A percentile compares a stretch with the other conserved stretches of the same genome.
Conservation (phyloP, 805 yeast genomes). For the Teunomyces tritomae region DNA sequence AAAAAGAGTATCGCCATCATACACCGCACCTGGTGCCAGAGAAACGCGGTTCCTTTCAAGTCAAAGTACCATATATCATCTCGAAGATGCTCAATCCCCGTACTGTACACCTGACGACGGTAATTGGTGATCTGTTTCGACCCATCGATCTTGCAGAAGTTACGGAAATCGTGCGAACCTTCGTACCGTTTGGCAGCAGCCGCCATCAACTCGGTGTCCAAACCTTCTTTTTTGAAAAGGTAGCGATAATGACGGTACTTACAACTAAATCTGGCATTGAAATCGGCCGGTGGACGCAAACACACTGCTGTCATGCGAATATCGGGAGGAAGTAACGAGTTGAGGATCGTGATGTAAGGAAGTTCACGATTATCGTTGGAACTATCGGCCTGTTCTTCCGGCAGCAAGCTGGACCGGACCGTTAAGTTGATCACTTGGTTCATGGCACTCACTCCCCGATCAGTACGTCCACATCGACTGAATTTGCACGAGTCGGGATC, state of each 20-base stretch:
- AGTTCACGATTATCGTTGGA: slow-evolving; percentile 64
- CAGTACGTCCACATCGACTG: slow-evolving; percentile 93
- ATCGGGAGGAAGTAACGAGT: slow-evolving; percentile 76
- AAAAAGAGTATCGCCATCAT: slow-evolving; percentile 83
- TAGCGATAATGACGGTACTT: slow-evolving; percentile 82
- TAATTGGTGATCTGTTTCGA: slow-evolving; percentile 86
- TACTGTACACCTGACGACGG: slow-evolving; percentile 55
- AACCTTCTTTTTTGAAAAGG: slow-evolving; percentile 51
- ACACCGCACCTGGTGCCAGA: slow-evolving; percentile 98
- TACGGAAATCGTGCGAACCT: slow-evolving; percentile 89
- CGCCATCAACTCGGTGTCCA: slow-evolving; percentile 67
- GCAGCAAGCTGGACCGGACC: slow-evolving; percentile 65
- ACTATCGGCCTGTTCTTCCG: slow-evolving; percentile 60
- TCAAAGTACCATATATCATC: slow-evolving; percentile 65
- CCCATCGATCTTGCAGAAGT: slow-evolving; percentile 93
- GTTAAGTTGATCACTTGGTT: slow-evolving; percentile 84
- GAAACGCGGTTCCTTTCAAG: slow-evolving; percentile 81
- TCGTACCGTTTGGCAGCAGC: slow-evolving; percentile 59
- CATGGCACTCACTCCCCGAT: slow-evolving; percentile 95
- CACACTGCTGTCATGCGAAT: slow-evolving; percentile 81
- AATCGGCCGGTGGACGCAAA: slow-evolving; percentile 74
- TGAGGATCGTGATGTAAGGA: slow-evolving; percentile 72
- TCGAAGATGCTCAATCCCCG: slow-evolving; percentile 43
- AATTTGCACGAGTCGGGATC: slow-evolving; percentile 66
- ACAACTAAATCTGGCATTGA: slow-evolving; percentile 94